Evolutionary conservation across 2,329 filamentous ascomycete species (phyloP).

Genomic region (Fusarium redolens): DNA sequence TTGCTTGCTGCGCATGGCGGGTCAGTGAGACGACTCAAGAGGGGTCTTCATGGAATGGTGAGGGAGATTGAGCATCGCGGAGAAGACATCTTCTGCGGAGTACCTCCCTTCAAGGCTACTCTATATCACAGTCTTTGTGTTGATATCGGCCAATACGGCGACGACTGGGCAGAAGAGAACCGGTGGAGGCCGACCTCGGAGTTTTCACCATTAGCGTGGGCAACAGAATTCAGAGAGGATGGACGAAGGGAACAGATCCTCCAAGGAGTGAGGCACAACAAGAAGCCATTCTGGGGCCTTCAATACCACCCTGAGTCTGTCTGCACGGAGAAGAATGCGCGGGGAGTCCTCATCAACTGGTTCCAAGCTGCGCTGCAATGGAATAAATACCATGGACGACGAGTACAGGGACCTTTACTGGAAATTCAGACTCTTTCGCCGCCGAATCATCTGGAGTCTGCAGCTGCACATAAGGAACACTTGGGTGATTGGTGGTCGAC

Average conservation of each 20-base stretch:
- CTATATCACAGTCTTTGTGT: slow-evolving; percentile 78
- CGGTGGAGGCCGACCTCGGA: slow-evolving; percentile 59
- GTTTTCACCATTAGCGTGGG: slow-evolving; percentile 72
- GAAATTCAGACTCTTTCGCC: slow-evolving; percentile 42
- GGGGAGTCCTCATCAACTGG: slow-evolving; percentile 78
- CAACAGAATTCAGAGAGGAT: slow-evolving; percentile 57
- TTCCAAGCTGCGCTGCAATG: slow-evolving; percentile 73
- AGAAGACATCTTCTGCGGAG: slow-evolving; percentile 73
- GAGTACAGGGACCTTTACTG: slow-evolving; percentile 21
- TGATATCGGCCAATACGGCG: slow-evolving; percentile 58
- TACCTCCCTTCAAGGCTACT: slow-evolving; percentile 74
- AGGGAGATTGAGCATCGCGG: slow-evolving; percentile 70
- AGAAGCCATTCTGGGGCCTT: slow-evolving; percentile 83
- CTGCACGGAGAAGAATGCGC: slow-evolving; percentile 78
- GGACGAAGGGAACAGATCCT: slow-evolving; percentile 65
- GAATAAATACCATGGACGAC: slow-evolving; percentile 56
- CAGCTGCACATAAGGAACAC: slow-evolving; percentile 25
- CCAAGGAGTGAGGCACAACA: slow-evolving; percentile 79
- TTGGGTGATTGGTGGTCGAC: slow-evolving; percentile 25
- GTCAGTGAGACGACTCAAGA: slow-evolving; percentile 71
- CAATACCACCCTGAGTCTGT: slow-evolving; percentile 94
- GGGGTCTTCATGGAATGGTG: slow-evolving; percentile 86
- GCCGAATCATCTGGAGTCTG: slow-evolving; percentile 41
- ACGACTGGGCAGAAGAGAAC: slow-evolving; percentile 32
- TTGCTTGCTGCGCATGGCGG: slow-evolving; percentile 77